Conservation (phyloP, 179 eudicot genomes). For the Monotropa hypopitys region DNA sequence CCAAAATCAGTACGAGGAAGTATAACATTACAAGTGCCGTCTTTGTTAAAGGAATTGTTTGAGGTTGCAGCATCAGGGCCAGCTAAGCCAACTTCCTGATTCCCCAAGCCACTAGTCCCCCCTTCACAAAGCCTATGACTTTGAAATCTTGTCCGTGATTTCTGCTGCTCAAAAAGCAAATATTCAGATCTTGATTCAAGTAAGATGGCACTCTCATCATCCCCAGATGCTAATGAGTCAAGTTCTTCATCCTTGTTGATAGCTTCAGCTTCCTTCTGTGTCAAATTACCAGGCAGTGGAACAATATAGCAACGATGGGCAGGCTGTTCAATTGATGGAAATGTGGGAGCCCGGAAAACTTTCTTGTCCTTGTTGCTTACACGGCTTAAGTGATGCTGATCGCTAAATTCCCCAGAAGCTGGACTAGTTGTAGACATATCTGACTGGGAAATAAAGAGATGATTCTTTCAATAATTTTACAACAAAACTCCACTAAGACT, state of each 20-base stretch:
- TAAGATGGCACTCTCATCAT: constrained; percentile 16
- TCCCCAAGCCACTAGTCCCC: constrained; percentile 2
- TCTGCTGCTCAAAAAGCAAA: constrained; percentile 8
- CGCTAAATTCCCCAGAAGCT: constrained; percentile 25
- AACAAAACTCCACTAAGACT: not conserved
- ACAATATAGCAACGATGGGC: constrained; percentile 11
- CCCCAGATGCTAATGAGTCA: constrained; percentile 17
- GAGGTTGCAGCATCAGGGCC: constrained; percentile 16
- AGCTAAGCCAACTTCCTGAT: constrained; percentile 9
- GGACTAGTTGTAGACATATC: constrained; percentile 25
- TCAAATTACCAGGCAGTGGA: constrained; percentile 15
- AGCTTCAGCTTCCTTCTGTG: constrained; percentile 10
- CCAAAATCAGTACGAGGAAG: constrained; percentile 1
- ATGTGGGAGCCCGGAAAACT: constrained; percentile 13
- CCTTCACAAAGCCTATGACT: constrained; percentile 6
- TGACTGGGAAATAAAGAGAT: constrained; percentile 31
- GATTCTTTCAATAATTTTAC: not conserved
- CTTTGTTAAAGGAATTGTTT: constrained; percentile 19
- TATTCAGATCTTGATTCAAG: constrained; percentile 22
- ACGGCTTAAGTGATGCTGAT: constrained; percentile 15
- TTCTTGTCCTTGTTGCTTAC: constrained; percentile 17
- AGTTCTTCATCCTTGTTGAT: constrained; percentile 14
- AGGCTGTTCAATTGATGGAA: constrained; percentile 19
- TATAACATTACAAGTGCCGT: constrained; percentile 17
- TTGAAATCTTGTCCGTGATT: not conserved